Evolutionary conservation across 306 rosid genomes (phyloP).

Genomic region (Quercus glauca): DNA sequence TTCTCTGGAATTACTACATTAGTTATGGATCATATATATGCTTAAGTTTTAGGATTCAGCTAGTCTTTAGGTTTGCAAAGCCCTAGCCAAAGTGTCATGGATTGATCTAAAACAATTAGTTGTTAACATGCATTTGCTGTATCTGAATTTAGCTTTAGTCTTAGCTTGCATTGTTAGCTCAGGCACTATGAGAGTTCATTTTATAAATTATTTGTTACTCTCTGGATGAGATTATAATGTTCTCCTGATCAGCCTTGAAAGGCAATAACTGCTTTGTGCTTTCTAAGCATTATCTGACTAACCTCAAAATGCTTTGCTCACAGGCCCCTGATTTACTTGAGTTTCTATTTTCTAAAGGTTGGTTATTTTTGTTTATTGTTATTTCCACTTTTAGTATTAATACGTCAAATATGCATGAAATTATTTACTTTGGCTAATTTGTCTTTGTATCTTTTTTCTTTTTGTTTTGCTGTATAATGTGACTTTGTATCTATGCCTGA

Average conservation of each 20-base stretch:
- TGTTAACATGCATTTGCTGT: background rate
- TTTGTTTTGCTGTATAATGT: background rate
- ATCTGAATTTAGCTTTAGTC: background rate
- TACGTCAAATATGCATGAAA: background rate
- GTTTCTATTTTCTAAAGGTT: slow-evolving; percentile 70
- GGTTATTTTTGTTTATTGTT: slow-evolving; percentile 14
- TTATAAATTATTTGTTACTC: background rate
- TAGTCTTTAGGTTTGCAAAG: background rate
- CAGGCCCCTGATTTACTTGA: slow-evolving; percentile 91
- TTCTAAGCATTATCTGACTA: slow-evolving; percentile 22
- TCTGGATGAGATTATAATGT: background rate
- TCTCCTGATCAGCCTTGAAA: slow-evolving; percentile 8
- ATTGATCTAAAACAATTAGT: slow-evolving; percentile 9
- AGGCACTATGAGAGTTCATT: background rate
- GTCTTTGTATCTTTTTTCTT: background rate
- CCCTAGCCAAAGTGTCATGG: background rate
- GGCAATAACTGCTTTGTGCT: slow-evolving; percentile 5
- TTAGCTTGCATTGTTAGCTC: slow-evolving; percentile 5
- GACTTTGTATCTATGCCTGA: background rate
- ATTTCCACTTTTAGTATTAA: background rate
- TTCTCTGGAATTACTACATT: background rate
- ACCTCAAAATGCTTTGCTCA: slow-evolving; percentile 35
- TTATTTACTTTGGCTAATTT: background rate
- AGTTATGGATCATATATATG: background rate
- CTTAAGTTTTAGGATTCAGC: background rate